A percentile compares a stretch with the other conserved stretches of the same genome.
phyloP scores from a whole-genome alignment of 768 basidiomycete species.

The Harrya chromipes region DNA sequence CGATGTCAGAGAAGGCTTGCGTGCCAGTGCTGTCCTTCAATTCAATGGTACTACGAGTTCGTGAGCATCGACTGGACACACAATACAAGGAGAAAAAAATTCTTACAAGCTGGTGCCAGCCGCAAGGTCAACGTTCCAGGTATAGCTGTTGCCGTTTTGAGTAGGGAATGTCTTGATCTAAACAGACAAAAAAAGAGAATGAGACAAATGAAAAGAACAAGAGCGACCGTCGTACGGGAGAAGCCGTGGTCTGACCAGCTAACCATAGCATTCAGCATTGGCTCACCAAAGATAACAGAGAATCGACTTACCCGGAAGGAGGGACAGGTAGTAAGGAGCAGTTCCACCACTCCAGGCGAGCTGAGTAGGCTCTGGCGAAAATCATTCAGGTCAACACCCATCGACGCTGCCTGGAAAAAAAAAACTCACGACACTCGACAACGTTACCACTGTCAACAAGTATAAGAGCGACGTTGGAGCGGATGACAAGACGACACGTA shows the following conservation, averaged over 20 bases:
- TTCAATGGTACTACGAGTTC: conserved; percentile 42
- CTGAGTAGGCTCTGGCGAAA: conserved; percentile 52
- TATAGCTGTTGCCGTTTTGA: conserved; percentile 40
- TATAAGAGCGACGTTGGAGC: background rate
- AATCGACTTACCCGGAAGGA: conserved; percentile 54
- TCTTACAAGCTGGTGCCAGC: conserved; percentile 45
- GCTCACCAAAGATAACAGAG: too few species aligned
- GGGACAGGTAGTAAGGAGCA: conserved; percentile 55
- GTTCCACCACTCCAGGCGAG: conserved; percentile 52
- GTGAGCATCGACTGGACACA: background rate
- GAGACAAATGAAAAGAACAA: background rate
- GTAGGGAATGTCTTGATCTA: conserved; percentile 55
- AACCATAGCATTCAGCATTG: background rate
- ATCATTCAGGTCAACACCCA: conserved; percentile 2
- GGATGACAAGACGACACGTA: conserved; percentile 34
- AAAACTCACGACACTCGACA: conserved; percentile 49
- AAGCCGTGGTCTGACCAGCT: conserved; percentile 53
- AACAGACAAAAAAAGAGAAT: conserved; percentile 4
- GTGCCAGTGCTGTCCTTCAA: conserved; percentile 60
- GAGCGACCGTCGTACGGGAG: conserved; percentile 39
- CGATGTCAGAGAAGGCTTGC: conserved; percentile 48
- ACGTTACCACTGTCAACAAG: conserved; percentile 33
- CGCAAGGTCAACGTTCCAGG: conserved; percentile 55
- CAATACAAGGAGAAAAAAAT: background rate
- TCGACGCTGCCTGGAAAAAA: background rate